These are phyloP conservation scores for Elaeis oleifera DNA, from an alignment of 202 grass and related monocot genomes.

Conservation along the genomic window DNA sequence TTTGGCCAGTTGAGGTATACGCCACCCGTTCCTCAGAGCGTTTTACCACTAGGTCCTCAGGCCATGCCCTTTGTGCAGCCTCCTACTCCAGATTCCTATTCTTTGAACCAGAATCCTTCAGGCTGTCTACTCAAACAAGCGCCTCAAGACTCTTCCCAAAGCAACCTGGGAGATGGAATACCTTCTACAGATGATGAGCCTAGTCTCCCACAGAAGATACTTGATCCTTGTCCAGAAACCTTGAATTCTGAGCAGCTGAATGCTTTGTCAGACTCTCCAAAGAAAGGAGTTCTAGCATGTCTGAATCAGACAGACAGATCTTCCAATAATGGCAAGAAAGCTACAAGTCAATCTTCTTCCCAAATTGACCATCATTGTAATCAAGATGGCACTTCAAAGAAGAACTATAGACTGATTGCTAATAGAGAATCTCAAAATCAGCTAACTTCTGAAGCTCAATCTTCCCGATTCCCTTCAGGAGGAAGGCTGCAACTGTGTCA, in stretches of 20 bases:
- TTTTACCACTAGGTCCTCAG: slow-evolving; percentile 36
- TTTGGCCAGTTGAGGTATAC: slow-evolving; percentile 88
- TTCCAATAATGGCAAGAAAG: slow-evolving; percentile 16
- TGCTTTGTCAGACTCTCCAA: slow-evolving; percentile 26
- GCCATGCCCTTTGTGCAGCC: slow-evolving; percentile 25
- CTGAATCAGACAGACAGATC: slow-evolving; percentile 18
- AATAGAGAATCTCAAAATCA: slow-evolving; percentile 38
- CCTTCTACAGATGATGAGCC: slow-evolving; percentile 26
- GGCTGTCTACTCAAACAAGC: slow-evolving; percentile 34
- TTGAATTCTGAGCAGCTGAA: slow-evolving; percentile 33
- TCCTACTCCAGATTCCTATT: slow-evolving; percentile 31
- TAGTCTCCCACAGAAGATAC: slow-evolving; percentile 17
- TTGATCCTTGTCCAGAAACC: slow-evolving; percentile 18
- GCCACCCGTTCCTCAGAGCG: slow-evolving; percentile 37
- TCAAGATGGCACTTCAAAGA: slow-evolving; percentile 30
- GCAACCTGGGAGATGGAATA: slow-evolving; percentile 21
- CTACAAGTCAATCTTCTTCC: slow-evolving; percentile 17
- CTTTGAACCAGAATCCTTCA: slow-evolving; percentile 48
- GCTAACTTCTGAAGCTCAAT: slow-evolving; percentile 5
- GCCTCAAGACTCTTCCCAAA: slow-evolving; percentile 25
- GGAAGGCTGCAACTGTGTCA: slow-evolving; percentile 30
- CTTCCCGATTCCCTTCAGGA: slow-evolving; percentile 39
- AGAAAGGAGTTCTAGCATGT: slow-evolving; percentile 35
- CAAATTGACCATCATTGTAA: slow-evolving; percentile 29
- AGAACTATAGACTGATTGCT: slow-evolving; percentile 30